A percentile compares a stretch with the other conserved stretches of the same genome.
Conservation (phyloP, 176 grass and related monocot species). For the Aegilops sharonensis region DNA sequence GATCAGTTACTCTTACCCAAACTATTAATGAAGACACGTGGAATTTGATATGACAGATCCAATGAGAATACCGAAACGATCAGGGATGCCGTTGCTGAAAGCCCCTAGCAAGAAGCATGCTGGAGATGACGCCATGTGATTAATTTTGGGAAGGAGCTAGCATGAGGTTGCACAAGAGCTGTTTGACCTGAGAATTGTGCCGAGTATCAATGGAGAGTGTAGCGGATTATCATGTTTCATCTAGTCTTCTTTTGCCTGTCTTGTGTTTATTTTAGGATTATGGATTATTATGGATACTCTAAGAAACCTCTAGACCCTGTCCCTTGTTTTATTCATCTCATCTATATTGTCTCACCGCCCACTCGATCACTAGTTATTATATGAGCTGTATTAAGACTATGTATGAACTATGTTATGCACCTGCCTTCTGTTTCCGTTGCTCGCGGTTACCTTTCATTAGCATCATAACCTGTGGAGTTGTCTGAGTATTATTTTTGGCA, state of each 20-base stretch:
- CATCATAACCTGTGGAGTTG: background rate
- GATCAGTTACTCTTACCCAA: background rate
- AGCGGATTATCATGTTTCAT: background rate
- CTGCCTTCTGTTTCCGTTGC: background rate
- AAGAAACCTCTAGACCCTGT: background rate
- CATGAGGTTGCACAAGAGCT: background rate
- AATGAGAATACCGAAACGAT: background rate
- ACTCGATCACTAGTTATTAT: no score
- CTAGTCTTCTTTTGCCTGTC: background rate
- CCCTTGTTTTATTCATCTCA: background rate
- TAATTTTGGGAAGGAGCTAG: background rate
- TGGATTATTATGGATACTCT: no score
- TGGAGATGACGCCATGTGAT: background rate
- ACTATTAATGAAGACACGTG: background rate
- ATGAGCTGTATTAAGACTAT: no score
- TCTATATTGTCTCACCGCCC: no score
- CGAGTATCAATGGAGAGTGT: background rate
- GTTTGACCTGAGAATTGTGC: background rate
- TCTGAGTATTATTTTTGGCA: background rate
- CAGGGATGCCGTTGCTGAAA: background rate
- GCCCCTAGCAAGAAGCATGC: background rate
- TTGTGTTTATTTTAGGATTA: background rate
- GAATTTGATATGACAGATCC: background rate
- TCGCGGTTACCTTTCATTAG: background rate
- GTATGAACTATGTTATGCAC: no score